These are phyloP conservation scores for Hawksworthiomyces lignivorus DNA, from an alignment of 2,329 filamentous ascomycete genomes.

Conservation along the genomic window DNA sequence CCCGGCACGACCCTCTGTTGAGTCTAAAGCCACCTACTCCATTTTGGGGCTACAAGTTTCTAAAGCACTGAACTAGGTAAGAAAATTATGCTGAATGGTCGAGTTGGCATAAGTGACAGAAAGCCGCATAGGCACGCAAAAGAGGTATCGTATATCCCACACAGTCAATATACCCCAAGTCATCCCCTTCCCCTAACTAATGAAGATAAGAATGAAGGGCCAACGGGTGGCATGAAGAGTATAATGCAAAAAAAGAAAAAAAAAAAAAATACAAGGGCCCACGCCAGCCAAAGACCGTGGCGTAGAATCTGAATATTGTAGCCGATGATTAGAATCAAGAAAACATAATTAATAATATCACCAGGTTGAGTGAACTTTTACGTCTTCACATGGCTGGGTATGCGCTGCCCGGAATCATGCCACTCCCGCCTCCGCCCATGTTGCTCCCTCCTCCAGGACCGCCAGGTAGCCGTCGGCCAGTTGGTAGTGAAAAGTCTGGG, in stretches of 20 bases:
- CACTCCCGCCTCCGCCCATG: constrained; percentile 24
- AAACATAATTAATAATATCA: constrained; percentile 1
- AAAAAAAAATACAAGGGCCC: neutral
- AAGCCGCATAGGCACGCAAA: too few species aligned
- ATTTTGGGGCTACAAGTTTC: too few species aligned
- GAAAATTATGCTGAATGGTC: too few species aligned
- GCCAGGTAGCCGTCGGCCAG: constrained; percentile 25
- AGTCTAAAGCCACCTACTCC: too few species aligned
- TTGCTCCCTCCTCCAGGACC: constrained; percentile 10
- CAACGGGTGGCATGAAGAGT: too few species aligned
- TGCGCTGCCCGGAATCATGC: constrained; percentile 46
- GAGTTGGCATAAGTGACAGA: neutral
- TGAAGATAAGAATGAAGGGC: neutral
- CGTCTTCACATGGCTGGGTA: constrained; percentile 35
- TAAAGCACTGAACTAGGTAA: neutral
- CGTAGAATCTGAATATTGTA: neutral
- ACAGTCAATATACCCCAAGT: too few species aligned
- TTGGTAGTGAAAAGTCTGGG: constrained; percentile 73
- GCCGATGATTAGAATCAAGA: neutral
- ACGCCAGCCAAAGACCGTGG: too few species aligned
- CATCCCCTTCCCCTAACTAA: too few species aligned
- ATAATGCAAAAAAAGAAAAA: neutral
- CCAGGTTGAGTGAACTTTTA: too few species aligned
- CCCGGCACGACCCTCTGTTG: too few species aligned
- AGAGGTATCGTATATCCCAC: too few species aligned